Evolutionary conservation across 1,284 basidiomycete species (phyloP).

Genomic region (Microbotryomycetes sp.): DNA sequence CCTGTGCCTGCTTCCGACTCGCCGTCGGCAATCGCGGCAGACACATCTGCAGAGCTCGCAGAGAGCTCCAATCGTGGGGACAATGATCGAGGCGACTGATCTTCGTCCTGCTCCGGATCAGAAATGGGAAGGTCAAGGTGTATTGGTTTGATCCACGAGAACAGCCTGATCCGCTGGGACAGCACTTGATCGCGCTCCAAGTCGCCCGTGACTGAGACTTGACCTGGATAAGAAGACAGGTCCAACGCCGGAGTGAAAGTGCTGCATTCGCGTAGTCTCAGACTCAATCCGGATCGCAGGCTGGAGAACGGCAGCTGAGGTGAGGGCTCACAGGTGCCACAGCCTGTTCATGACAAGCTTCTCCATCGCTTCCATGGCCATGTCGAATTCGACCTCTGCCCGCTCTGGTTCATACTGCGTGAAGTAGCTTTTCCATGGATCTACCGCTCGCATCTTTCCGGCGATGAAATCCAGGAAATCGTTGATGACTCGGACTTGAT

Average conservation of each 20-base stretch:
- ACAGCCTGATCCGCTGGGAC: conserved; percentile 80
- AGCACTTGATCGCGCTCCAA: conserved; percentile 88
- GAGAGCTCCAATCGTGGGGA: no score
- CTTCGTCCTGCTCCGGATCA: conserved; percentile 37
- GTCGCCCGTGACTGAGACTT: conserved; percentile 75
- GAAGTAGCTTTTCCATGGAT: conserved; percentile 40
- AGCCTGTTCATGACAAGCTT: conserved; percentile 98
- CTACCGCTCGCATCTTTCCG: conserved; percentile 72
- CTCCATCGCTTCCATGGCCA: conserved; percentile 97
- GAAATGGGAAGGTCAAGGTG: conserved; percentile 72
- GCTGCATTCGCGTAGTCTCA: no score
- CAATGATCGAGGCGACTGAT: neutral
- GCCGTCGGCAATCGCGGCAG: neutral
- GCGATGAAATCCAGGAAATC: conserved; percentile 89
- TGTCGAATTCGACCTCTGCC: conserved; percentile 80
- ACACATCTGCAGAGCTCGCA: no score
- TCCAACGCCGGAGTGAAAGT: conserved; percentile 79
- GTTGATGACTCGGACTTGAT: conserved; percentile 87
- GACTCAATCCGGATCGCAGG: neutral
- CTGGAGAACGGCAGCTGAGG: neutral
- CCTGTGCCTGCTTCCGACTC: neutral
- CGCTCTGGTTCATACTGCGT: conserved; percentile 14
- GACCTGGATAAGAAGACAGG: conserved; percentile 51
- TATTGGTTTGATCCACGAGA: conserved; percentile 79
- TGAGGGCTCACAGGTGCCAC: conserved; percentile 51